phyloP scores from a whole-genome alignment of 1,139 yeast species.

The Saccharomycopsis hybrid region DNA sequence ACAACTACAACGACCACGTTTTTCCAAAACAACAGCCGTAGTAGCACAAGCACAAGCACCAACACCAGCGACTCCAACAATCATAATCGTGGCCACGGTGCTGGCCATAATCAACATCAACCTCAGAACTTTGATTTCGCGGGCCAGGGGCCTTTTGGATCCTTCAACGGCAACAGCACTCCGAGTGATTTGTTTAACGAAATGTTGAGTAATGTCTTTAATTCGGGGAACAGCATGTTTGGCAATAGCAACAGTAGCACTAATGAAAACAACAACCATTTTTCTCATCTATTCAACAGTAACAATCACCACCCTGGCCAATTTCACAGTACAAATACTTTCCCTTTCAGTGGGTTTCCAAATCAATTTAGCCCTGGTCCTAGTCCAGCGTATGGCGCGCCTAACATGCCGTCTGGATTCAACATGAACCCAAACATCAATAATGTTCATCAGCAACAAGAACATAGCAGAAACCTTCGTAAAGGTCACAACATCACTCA shows the following conservation, averaged over 20 bases:
- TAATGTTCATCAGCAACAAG: not conserved
- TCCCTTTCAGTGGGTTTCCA: constrained; percentile 13
- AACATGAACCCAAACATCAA: too few relatives aligned
- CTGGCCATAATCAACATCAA: too few relatives aligned
- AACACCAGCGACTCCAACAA: too few relatives aligned
- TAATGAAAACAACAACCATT: constrained; percentile 16
- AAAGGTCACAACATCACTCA: constrained; percentile 44
- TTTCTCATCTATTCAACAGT: too few relatives aligned
- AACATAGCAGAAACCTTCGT: not conserved
- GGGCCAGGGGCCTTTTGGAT: not conserved
- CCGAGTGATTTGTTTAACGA: constrained; percentile 1
- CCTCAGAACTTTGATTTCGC: too few relatives aligned
- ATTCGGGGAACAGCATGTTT: constrained; percentile 13
- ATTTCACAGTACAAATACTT: constrained; percentile 8
- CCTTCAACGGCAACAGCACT: not conserved
- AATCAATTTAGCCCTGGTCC: too few relatives aligned
- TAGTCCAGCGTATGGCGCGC: too few relatives aligned
- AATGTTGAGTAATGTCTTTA: constrained; percentile 3
- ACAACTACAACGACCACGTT: constrained; percentile 19
- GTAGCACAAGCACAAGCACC: too few relatives aligned
- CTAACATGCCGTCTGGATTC: too few relatives aligned
- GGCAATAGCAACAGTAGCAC: constrained; percentile 9
- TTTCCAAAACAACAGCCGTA: not conserved
- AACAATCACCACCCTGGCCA: not conserved
- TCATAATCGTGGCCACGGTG: too few relatives aligned